These are phyloP conservation scores for Dryas integrifolia DNA, from an alignment of 331 rosid genomes.

Conservation along the genomic window DNA sequence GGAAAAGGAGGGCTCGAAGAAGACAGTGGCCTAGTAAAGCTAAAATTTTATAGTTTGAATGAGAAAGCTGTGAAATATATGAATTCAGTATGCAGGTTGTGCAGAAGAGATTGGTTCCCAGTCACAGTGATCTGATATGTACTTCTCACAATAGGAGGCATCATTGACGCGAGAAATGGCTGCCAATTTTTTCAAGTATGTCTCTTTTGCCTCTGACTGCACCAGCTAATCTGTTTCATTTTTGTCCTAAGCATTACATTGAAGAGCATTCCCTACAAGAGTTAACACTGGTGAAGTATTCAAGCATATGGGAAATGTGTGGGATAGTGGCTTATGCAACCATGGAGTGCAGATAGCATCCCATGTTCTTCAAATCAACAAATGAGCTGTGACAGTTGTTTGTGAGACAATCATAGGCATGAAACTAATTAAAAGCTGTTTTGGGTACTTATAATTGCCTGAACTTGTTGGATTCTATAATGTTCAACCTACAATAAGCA, in stretches of 20 bases:
- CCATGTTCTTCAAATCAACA: not conserved
- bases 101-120: not conserved
- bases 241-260: not conserved
- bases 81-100: not conserved
- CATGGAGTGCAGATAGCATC: not conserved
- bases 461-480: no score
- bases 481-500: no score
- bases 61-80: conserved; percentile 9
- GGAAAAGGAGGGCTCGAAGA: conserved; percentile 63
- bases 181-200: not conserved
- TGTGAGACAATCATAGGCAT: no score
- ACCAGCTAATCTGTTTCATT: no score
- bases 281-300: not conserved
- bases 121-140: not conserved
- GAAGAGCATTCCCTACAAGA: not conserved
- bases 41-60: conserved; percentile 40
- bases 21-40: conserved; percentile 41
- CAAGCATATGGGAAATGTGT: not conserved
- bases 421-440: no score
- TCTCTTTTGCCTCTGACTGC: not conserved
- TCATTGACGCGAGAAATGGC: not conserved
- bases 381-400: not conserved
- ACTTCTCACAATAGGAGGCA: no score
- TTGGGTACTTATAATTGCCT: no score
- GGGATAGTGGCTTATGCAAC: not conserved